These are phyloP conservation scores for Pisolithus tinctorius DNA, from an alignment of 768 basidiomycete genomes.

Conservation along the genomic window DNA sequence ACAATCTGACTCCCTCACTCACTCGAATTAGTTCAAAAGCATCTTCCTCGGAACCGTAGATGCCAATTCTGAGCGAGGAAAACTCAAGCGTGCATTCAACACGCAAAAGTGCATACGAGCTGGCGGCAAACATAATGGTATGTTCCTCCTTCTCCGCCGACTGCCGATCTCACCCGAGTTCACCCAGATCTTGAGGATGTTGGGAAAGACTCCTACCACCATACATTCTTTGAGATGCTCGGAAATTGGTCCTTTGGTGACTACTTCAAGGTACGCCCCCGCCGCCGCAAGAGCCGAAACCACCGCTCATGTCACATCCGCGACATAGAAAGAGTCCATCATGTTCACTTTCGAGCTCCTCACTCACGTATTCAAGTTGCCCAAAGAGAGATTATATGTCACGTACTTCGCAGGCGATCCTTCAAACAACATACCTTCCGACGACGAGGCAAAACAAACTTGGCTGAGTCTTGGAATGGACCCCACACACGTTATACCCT, in stretches of 20 bases:
- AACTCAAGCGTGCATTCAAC: slow-evolving; percentile 90
- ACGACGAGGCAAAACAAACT: slow-evolving; percentile 78
- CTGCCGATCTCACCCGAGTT: slow-evolving; percentile 3
- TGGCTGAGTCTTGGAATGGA: slow-evolving; percentile 88
- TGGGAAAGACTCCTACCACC: slow-evolving; percentile 96
- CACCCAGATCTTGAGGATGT: slow-evolving; percentile 91
- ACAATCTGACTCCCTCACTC: slow-evolving; percentile 8
- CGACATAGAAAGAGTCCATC: slow-evolving; percentile 81
- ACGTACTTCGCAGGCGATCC: slow-evolving; percentile 96
- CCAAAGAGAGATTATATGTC: slow-evolving; percentile 89
- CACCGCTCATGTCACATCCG: slow-evolving; percentile 3
- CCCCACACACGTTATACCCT: slow-evolving; percentile 87
- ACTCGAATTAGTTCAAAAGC: slow-evolving; percentile 69
- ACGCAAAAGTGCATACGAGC: slow-evolving; percentile 98
- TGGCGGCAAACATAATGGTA: slow-evolving; percentile 98
- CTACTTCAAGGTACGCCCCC: slow-evolving; percentile 83
- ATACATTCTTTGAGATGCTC: slow-evolving; percentile 99
- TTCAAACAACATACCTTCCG: slow-evolving; percentile 78
- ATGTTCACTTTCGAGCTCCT: slow-evolving; percentile 91
- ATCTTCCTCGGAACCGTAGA: slow-evolving; percentile 98
- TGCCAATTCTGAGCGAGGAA: slow-evolving; percentile 85
- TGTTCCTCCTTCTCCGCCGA: slow-evolving; percentile 5
- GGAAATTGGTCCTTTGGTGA: slow-evolving; percentile 99
- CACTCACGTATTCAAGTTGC: slow-evolving; percentile 81
- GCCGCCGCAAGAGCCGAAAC: background rate